A percentile compares a stretch with the other conserved stretches of the same genome.
phyloP scores from a whole-genome alignment of 1,284 basidiomycete genomes.

The Farysia itapuensis region DNA sequence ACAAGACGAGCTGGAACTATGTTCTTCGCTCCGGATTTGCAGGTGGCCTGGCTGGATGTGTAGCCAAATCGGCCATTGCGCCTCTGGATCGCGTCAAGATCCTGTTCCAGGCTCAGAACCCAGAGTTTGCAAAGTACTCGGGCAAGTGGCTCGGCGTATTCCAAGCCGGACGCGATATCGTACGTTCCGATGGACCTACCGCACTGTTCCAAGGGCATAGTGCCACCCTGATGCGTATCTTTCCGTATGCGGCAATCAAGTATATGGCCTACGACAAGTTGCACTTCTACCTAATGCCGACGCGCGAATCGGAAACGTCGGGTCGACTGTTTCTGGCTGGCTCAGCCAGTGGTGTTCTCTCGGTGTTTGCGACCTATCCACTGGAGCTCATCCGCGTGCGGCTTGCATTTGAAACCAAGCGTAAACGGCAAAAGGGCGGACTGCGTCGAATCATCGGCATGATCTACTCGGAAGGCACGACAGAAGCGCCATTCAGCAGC shows the following conservation, averaged over 20 bases:
- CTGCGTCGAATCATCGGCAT: slow-evolving; percentile 43
- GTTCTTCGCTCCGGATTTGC: slow-evolving; percentile 79
- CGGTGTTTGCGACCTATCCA: slow-evolving; percentile 90
- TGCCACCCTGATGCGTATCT: slow-evolving; percentile 74
- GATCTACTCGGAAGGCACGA: slow-evolving; percentile 56
- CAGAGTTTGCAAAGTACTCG: slow-evolving; percentile 87
- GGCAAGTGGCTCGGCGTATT: slow-evolving; percentile 84
- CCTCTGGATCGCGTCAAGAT: slow-evolving; percentile 98
- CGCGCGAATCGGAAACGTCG: slow-evolving; percentile 75
- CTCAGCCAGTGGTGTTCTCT: slow-evolving; percentile 80
- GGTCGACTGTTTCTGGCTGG: slow-evolving; percentile 83
- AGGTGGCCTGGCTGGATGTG: slow-evolving; percentile 88
- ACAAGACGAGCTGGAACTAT: slow-evolving; percentile 72
- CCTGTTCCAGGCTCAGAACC: slow-evolving; percentile 94
- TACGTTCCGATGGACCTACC: slow-evolving; percentile 70
- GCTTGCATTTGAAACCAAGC: slow-evolving; percentile 82
- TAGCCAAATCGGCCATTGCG: slow-evolving; percentile 94
- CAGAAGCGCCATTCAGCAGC: slow-evolving; percentile 51
- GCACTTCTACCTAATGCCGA: slow-evolving; percentile 80
- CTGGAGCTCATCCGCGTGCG: slow-evolving; percentile 92
- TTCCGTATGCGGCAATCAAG: slow-evolving; percentile 96
- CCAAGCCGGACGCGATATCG: slow-evolving; percentile 79
- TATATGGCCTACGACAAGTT: slow-evolving; percentile 95
- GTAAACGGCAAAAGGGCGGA: slow-evolving; percentile 50
- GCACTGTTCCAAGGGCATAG: slow-evolving; percentile 95